Percentiles rank a stretch among this genome's conserved stretches.
These are phyloP conservation scores for Polygonum aviculare DNA, from an alignment of 148 eudicot species.

Conservation along the genomic window DNA sequence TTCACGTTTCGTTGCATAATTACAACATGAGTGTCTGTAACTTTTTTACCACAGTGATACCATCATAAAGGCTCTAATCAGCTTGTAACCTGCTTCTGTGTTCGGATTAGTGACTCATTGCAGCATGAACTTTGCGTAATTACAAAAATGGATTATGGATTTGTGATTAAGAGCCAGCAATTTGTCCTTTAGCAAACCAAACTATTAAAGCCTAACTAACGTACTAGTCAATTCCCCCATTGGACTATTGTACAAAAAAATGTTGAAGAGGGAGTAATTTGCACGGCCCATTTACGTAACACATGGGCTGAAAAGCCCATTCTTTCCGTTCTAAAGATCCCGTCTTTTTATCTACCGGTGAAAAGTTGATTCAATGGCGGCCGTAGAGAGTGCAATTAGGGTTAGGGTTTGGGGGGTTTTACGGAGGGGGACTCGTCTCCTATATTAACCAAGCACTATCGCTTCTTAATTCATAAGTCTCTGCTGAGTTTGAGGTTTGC, in stretches of 20 bases:
- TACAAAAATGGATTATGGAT: too few relatives aligned
- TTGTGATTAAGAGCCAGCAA: too few relatives aligned
- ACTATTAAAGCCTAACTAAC: too few relatives aligned
- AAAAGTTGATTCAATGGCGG: neutral
- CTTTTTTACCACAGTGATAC: neutral
- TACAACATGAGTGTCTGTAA: too few relatives aligned
- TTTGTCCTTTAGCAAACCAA: too few relatives aligned
- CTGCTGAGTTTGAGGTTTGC: neutral
- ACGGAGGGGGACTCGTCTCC: neutral
- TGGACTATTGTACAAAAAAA: too few relatives aligned
- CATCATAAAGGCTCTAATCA: neutral
- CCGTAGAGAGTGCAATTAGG: neutral
- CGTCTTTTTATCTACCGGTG: neutral
- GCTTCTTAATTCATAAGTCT: neutral
- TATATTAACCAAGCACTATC: neutral
- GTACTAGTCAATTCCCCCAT: too few relatives aligned
- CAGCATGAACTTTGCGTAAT: too few relatives aligned
- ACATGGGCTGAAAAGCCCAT: neutral
- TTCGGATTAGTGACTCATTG: too few relatives aligned
- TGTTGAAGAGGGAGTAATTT: too few relatives aligned
- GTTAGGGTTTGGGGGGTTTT: slow-evolving; percentile 1
- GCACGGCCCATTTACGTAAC: neutral
- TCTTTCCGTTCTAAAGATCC: neutral
- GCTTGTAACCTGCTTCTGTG: too few relatives aligned
- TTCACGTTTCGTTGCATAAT: neutral